Evolutionary conservation across 371 early-diverging fungal species (phyloP), one percentile per base, ranked within the genome.

Genomic region (Nosema bombycis): DNA sequence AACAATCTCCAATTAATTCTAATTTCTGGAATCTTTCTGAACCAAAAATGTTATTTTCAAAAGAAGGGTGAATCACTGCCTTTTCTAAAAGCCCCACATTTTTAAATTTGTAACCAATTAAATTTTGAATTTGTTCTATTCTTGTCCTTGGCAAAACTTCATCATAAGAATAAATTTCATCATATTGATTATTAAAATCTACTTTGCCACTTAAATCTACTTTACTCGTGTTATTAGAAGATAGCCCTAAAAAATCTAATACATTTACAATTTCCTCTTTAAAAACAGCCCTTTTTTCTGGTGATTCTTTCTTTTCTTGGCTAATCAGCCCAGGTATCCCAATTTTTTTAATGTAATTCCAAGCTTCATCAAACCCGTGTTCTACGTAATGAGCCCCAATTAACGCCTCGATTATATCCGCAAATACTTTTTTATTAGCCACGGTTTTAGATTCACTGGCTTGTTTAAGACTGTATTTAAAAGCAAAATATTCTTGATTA

Each of bases 51-150:
- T 76, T 82, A 33, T 65, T 56, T 23, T 57, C 28, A 33, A 21
- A 72, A 21, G 78, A 78, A 12, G 81, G 80, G 74, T 83, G 83
- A n/a, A 83, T 78, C 33, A 81, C 15, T 2, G 80, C 83, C 61
- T 72, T 83, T 46, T 83, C 83, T 28, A 83, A 23, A 2, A 75
- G 54, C 15, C 79, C 78, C 37, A 32, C 57, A 61, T 81, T 73
- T 54, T 46, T 75, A 58, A 81, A 83, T 36, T 64, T 70, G 64
- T 83, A 81, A 24, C 61, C 32, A n/a, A 83, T 30, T 12, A 75
- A 78, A 37, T 65, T 18, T 60, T 80, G 75, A 1, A 83, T 46
- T 0, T 36, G 32, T n/a, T 26, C 23, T 2, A 77, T 65, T 36
- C 72, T 32, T 15, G 23, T 1, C 36, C 15, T 12, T 2, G 21